A percentile compares a stretch with the other conserved stretches of the same genome.
Evolutionary conservation across 495 filamentous ascomycete species (phyloP).

Genomic region (Lepraria neglecta): DNA sequence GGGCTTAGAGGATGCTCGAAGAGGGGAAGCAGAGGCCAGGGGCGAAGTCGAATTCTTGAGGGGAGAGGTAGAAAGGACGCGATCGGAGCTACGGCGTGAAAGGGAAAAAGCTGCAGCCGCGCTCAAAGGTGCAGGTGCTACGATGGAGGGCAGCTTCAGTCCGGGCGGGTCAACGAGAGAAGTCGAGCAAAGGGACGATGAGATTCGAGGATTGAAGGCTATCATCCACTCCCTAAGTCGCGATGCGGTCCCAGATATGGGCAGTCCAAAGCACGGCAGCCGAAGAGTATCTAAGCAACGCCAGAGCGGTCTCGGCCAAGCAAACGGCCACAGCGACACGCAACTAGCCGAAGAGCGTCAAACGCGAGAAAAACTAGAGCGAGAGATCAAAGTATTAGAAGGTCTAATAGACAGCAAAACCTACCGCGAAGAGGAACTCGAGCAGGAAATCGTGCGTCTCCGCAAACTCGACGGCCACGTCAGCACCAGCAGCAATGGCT

Average conservation of each 20-base stretch:
- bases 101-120: constrained; percentile 75
- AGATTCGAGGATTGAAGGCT: constrained; percentile 92
- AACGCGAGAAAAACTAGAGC: constrained; percentile 59
- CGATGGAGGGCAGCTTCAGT: constrained; percentile 45
- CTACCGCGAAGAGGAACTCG: constrained; percentile 79
- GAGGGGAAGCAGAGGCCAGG: constrained; percentile 94
- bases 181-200: constrained; percentile 90
- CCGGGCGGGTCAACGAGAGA: constrained; percentile 55
- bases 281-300: constrained; percentile 36
- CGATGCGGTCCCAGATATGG: constrained; percentile 51
- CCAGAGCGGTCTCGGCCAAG: constrained; percentile 34
- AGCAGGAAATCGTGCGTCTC: constrained; percentile 73
- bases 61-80: constrained; percentile 91
- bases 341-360: constrained; percentile 54
- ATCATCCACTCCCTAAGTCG: constrained; percentile 93
- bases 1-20: constrained; percentile 86
- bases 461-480: constrained; percentile 33
- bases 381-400: constrained; percentile 70
- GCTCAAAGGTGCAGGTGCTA: constrained; percentile 47
- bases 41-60: constrained; percentile 95
- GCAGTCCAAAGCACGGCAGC: constrained; percentile 28
- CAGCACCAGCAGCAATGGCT: constrained; percentile 48
- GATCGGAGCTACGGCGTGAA: constrained; percentile 81
- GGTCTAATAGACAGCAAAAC: constrained; percentile 62
- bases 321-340: constrained; percentile 35